Base-by-base conservation (phyloP, 805 yeast genomes). In the Saccharomycopsis sp. region DNA sequence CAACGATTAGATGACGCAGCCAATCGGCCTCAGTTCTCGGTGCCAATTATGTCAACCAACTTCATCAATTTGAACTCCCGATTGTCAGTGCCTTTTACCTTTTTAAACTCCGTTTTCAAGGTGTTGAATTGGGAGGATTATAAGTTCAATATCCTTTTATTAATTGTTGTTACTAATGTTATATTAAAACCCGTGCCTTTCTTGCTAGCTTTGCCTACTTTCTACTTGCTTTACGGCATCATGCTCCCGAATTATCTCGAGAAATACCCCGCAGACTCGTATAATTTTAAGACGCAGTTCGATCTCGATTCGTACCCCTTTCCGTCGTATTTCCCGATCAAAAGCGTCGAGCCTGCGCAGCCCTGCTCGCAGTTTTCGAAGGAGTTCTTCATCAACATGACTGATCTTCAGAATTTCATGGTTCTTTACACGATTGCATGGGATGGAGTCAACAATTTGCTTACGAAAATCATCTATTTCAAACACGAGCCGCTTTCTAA, bases 331-430 rank as follows among this genome's bases (percentile, higher is more conserved):
- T 84, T 82, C 0, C 82, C 83, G 2, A 64, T 86, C 47, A 65
- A 73, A 50, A 15, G 34, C 3, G 55, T 55, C 2, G 56, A 38
- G 9, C 56, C 53, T 41, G 53, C 49, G 8, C 73, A 74, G 12
- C 76, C 81, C 24, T 78, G 73, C 38, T 66, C 78, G 2, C 90
- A 89, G 69, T 75, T 87, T 54, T 84, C 92, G 35, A 76, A 87
- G 57, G 96, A 90, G 68, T 90, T 89, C 67, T 70, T 86, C 20
- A 68, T 89, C 58, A 90, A 90, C 68, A 74, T 88, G 65, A 88
- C 96, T 0, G 97, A 90, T 72, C 74, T 89, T 59, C 97, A 90
- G 67, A 90, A 90, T 68, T 86, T 84, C 66, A 85, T 87, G 89
- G 67, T 84, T 34, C 66, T 84, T 14, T 89, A 85, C 68, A 84